A percentile compares a stretch with the other conserved stretches of the same genome.
These are phyloP conservation scores for Mycena epipterygia DNA, from an alignment of 768 basidiomycete species.

Conservation along the genomic window DNA sequence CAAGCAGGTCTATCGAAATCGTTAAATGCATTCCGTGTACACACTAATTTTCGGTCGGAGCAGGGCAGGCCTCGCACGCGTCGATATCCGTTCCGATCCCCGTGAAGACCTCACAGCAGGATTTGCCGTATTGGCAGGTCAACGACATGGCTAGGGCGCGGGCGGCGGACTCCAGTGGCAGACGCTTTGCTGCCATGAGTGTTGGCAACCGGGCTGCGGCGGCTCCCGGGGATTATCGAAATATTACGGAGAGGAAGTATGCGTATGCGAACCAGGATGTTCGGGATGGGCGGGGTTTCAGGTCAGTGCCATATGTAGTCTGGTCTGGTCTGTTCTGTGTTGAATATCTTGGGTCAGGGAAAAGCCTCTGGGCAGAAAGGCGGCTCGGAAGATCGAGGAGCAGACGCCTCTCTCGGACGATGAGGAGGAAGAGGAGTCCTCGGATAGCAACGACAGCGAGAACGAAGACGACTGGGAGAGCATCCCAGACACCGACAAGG, in stretches of 20 bases:
- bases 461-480: conserved; percentile 21
- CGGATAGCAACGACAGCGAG: conserved; percentile 21
- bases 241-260: conserved; percentile 8
- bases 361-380: conserved; percentile 11
- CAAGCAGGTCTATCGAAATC: neutral
- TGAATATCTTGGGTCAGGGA: neutral
- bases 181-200: conserved; percentile 20
- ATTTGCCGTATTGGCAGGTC: conserved; percentile 22
- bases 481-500: conserved; percentile 11
- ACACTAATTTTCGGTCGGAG: too few relatives aligned
- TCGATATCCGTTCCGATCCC: conserved; percentile 14
- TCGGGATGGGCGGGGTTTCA: conserved; percentile 14
- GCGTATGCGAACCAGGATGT: conserved; percentile 6
- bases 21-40: too few relatives aligned
- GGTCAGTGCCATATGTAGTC: neutral
- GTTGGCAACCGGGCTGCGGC: neutral
- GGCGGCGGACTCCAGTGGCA: neutral
- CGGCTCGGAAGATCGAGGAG: conserved; percentile 22
- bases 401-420: neutral
- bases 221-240: neutral
- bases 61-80: too few relatives aligned
- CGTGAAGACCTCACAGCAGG: neutral
- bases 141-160: conserved; percentile 6
- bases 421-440: neutral
- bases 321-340: neutral